A percentile compares a stretch with the other conserved stretches of the same genome.
Evolutionary conservation across 2,329 filamentous ascomycete species (phyloP).

Genomic region (Colletotrichum tropicicola): DNA sequence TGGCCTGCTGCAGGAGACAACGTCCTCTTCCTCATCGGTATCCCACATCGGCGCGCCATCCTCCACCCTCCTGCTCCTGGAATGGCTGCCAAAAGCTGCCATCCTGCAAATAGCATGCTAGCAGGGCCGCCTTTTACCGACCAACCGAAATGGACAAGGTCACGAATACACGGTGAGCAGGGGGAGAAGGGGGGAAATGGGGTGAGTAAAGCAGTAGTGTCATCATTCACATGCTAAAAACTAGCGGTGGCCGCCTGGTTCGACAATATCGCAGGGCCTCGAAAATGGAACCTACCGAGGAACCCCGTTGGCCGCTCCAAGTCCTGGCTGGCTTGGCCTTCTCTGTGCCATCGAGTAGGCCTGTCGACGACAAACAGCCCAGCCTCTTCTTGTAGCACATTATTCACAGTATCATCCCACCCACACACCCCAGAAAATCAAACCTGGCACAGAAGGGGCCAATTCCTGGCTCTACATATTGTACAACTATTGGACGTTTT

Average conservation of each 20-base stretch:
- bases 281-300: slow-evolving; percentile 20
- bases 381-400: background rate
- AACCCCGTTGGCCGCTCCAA: slow-evolving; percentile 7
- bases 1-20: background rate
- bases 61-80: background rate
- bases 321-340: slow-evolving; percentile 1
- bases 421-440: slow-evolving; percentile 1
- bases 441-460: slow-evolving; percentile 4
- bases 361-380: background rate
- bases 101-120: slow-evolving; percentile 7
- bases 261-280: slow-evolving; percentile 9
- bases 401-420: background rate
- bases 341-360: slow-evolving; percentile 3
- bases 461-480: background rate
- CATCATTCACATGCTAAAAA: slow-evolving; percentile 29
- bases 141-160: slow-evolving; percentile 19
- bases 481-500: background rate
- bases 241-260: slow-evolving; percentile 13
- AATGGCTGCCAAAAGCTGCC: slow-evolving; percentile 2
- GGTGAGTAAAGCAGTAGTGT: slow-evolving; percentile 4
- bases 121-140: slow-evolving; percentile 12
- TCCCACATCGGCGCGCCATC: background rate
- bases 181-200: background rate
- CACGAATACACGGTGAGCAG: slow-evolving; percentile 7
- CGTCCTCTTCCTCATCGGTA: background rate